Evolutionary conservation across 139 green algal genomes (phyloP).

Genomic region (Desmodesmus armatus): DNA sequence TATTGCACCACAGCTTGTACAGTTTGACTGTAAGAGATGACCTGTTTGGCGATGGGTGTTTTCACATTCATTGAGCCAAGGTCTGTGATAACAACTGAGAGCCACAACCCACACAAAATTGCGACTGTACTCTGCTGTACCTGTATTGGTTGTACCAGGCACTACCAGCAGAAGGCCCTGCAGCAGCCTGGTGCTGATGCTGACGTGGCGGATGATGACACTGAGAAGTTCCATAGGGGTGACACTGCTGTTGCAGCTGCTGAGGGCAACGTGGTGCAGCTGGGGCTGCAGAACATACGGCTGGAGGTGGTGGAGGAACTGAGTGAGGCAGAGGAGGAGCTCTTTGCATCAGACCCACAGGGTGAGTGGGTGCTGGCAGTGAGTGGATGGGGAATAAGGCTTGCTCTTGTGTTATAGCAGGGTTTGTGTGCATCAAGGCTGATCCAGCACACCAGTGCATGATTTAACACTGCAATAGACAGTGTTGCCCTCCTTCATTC

Average conservation of each 20-base stretch:
- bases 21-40: too few species aligned
- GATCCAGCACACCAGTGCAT: not conserved
- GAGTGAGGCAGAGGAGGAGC: slow-evolving; percentile 16
- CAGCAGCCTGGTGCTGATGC: slow-evolving; percentile 24
- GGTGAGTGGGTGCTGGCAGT: not conserved
- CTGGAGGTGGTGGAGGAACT: slow-evolving; percentile 15
- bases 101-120: too few species aligned
- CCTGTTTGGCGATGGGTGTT: too few species aligned
- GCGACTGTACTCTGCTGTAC: too few species aligned
- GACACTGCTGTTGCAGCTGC: too few species aligned
- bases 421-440: too few species aligned
- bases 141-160: too few species aligned
- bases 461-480: not conserved
- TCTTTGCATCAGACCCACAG: not conserved
- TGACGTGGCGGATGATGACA: slow-evolving; percentile 22
- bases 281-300: too few species aligned
- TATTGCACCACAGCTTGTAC: too few species aligned
- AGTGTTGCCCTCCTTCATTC: not conserved
- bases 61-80: too few species aligned
- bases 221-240: not conserved
- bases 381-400: not conserved
- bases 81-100: too few species aligned
- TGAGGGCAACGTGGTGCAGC: not conserved
- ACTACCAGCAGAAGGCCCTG: slow-evolving; percentile 2
- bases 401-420: not conserved